Conservation (phyloP, 139 green algal genomes). For the Tetradesmus obliquus region DNA sequence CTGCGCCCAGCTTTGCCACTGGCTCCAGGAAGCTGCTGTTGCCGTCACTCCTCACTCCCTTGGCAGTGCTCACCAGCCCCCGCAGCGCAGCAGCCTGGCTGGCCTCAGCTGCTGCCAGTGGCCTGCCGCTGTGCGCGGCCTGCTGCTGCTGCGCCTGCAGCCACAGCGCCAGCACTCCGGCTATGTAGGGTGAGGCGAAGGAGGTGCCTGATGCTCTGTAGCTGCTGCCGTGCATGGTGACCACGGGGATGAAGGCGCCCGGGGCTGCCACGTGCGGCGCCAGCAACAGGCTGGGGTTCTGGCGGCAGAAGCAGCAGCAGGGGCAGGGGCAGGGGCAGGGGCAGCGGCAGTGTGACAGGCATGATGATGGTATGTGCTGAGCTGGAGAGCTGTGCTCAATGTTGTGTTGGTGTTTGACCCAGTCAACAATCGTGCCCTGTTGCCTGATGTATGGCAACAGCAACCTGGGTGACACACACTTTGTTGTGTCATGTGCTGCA, state of each 20-base stretch:
- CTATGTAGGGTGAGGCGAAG: conserved; percentile 1
- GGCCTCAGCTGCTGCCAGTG: neutral
- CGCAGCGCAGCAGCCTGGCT: conserved; percentile 3
- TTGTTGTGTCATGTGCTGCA: no score
- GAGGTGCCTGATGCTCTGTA: neutral
- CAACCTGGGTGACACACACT: no score
- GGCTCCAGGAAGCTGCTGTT: neutral
- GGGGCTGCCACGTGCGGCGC: neutral
- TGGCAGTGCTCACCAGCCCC: neutral
- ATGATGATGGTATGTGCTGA: no score
- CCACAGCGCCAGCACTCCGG: conserved; percentile 25
- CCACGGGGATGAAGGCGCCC: neutral
- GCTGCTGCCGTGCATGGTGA: neutral
- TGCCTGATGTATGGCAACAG: no score
- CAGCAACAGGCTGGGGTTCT: neutral
- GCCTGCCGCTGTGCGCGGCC: neutral
- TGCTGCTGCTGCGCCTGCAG: neutral
- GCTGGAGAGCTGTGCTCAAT: no score
- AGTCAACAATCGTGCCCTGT: no score
- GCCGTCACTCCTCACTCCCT: neutral
- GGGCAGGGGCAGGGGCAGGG: neutral
- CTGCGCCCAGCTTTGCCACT: neutral
- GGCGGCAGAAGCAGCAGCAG: neutral
- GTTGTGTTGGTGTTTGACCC: neutral
- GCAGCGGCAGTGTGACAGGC: no score